A percentile compares a stretch with the other conserved stretches of the same genome.
Conservation (phyloP, 78 protist genomes). For the Dictyostelium purpureum region DNA sequence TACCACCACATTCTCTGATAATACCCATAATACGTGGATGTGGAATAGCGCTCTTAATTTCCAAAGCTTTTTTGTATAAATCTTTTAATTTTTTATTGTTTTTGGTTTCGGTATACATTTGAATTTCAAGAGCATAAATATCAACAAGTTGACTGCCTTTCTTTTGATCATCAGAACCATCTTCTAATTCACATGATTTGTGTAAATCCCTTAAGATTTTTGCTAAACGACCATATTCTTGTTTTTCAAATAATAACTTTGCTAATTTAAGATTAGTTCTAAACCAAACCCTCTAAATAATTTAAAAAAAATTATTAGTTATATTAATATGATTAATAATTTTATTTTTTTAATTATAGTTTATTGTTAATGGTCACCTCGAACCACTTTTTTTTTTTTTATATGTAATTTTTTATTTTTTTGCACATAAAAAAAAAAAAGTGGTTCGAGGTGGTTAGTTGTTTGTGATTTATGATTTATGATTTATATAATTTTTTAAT, state of each 20-base stretch:
- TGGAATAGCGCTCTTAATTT: slow-evolving; percentile 93
- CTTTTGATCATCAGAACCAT: slow-evolving; percentile 83
- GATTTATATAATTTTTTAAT: not conserved
- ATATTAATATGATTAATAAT: not conserved
- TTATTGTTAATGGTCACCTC: too few species aligned
- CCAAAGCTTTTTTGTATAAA: slow-evolving; percentile 77
- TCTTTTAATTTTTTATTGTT: slow-evolving; percentile 90
- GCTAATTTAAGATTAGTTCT: slow-evolving; percentile 78
- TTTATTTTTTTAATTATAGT: too few species aligned
- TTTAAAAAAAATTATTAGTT: not conserved
- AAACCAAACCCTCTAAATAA: slow-evolving; percentile 83
- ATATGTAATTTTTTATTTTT: not conserved
- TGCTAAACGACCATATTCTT: slow-evolving; percentile 77
- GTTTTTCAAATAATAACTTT: slow-evolving; percentile 76
- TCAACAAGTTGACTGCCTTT: slow-evolving; percentile 94
- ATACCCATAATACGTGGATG: slow-evolving; percentile 98
- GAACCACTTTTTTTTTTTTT: not conserved
- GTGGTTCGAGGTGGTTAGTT: not conserved
- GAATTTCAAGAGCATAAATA: slow-evolving; percentile 97
- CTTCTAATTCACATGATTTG: slow-evolving; percentile 67
- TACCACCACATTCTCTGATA: slow-evolving; percentile 97
- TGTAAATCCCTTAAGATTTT: slow-evolving; percentile 76
- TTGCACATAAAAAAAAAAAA: not conserved
- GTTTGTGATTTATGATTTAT: not conserved
- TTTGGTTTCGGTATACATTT: slow-evolving; percentile 92